Conservation (phyloP, 495 filamentous ascomycete species). For the Ascobolus immersus region DNA sequence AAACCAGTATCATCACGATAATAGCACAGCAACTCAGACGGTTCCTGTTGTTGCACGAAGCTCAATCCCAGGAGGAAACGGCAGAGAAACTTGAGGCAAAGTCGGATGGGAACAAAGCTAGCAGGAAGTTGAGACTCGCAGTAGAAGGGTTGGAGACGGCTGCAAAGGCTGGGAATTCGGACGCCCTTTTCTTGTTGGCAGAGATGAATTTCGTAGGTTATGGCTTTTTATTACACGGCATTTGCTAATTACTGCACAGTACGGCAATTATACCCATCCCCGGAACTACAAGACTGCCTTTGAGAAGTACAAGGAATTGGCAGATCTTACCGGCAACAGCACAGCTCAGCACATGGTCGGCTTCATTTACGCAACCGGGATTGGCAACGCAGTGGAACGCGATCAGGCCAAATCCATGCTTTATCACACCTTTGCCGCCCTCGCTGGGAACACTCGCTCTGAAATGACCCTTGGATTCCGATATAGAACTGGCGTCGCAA, state of each 20-base stretch:
- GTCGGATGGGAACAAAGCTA: constrained; percentile 1
- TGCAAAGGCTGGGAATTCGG: constrained; percentile 47
- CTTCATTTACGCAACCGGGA: constrained; percentile 84
- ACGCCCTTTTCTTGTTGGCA: constrained; percentile 73
- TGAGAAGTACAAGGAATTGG: constrained; percentile 51
- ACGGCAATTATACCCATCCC: constrained; percentile 79
- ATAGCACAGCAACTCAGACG: constrained; percentile 1
- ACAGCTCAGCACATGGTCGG: constrained; percentile 90
- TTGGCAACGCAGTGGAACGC: constrained; percentile 54
- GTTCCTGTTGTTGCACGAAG: constrained; percentile 5
- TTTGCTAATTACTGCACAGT: constrained; percentile 14
- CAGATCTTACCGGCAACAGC: constrained; percentile 53
- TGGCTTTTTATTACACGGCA: background rate
- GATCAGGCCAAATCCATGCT: constrained; percentile 82
- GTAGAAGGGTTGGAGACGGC: constrained; percentile 53
- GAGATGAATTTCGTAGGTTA: constrained; percentile 57
- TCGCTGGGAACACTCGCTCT: constrained; percentile 54
- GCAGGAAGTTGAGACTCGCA: constrained; percentile 20
- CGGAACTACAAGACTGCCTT: constrained; percentile 64
- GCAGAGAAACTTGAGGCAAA: constrained; percentile 15
- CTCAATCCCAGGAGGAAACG: constrained; percentile 8
- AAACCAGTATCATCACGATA: background rate
- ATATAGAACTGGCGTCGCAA: constrained; percentile 63
- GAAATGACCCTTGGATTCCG: constrained; percentile 89
- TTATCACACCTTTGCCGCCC: constrained; percentile 84